These are phyloP conservation scores for Talaromyces stipitatus DNA, from an alignment of 495 filamentous ascomycete species.

Conservation along the genomic window DNA sequence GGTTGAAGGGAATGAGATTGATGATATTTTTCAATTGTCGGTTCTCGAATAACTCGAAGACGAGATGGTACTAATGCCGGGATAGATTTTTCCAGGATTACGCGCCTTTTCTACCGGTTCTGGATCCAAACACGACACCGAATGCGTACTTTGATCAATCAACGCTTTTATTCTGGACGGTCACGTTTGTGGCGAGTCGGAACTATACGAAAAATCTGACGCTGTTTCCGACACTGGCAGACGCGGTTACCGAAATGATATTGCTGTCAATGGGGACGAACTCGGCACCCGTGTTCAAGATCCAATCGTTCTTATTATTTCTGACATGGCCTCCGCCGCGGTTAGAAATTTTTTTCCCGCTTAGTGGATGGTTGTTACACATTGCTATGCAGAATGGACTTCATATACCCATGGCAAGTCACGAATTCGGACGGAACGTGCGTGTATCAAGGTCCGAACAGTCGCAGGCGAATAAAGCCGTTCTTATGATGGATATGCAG, in stretches of 20 bases:
- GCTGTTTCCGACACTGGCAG: conserved; percentile 27
- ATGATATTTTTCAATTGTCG: conserved; percentile 29
- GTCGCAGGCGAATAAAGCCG: conserved; percentile 13
- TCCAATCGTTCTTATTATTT: conserved; percentile 40
- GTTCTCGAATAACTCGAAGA: background rate
- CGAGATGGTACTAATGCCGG: background rate
- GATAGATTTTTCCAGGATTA: conserved; percentile 40
- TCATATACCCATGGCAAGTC: conserved; percentile 37
- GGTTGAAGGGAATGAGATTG: conserved; percentile 24
- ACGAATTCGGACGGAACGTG: conserved; percentile 27
- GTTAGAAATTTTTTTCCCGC: conserved; percentile 33
- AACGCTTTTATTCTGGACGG: conserved; percentile 43
- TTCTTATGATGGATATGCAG: conserved; percentile 19
- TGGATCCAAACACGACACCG: conserved; percentile 29
- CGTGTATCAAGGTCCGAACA: conserved; percentile 19
- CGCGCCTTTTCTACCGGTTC: conserved; percentile 37
- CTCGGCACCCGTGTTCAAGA: conserved; percentile 33
- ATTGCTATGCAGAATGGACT: conserved; percentile 44
- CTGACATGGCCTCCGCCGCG: conserved; percentile 45
- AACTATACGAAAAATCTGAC: conserved; percentile 32
- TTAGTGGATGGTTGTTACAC: conserved; percentile 36
- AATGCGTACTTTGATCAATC: conserved; percentile 37
- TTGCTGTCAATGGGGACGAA: conserved; percentile 31
- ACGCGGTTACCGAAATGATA: conserved; percentile 36
- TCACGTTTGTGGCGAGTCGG: conserved; percentile 31